Conservation (phyloP, 345 rosid species). For the Physaria fendleri region DNA sequence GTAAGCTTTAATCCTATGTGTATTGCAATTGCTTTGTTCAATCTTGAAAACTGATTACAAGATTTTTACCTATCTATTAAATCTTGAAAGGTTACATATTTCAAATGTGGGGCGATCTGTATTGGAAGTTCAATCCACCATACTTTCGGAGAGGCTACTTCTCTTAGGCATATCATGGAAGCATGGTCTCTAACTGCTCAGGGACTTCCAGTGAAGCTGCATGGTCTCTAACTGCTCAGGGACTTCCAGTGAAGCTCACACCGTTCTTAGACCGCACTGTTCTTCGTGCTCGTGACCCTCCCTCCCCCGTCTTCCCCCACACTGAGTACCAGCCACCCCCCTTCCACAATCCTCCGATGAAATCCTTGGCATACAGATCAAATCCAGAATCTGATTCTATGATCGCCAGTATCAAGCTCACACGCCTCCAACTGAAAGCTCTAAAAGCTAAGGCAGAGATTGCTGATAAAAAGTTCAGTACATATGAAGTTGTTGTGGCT, state of each 20-base stretch:
- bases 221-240: conserved; percentile 13
- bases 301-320: conserved; percentile 32
- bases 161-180: conserved; percentile 6
- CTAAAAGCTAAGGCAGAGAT: conserved; percentile 21
- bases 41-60: not conserved
- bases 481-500: conserved; percentile 29
- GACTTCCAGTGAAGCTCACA: conserved; percentile 5
- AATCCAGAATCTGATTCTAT: conserved; percentile 18
- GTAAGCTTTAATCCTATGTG: not conserved
- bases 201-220: conserved; percentile 12
- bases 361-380: conserved; percentile 12
- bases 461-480: conserved; percentile 14
- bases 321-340: conserved; percentile 36
- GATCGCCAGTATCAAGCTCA: conserved; percentile 21
- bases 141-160: conserved; percentile 22
- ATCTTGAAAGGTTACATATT: conserved; percentile 32
- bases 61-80: no score
- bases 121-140: conserved; percentile 28
- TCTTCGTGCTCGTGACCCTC: conserved; percentile 30
- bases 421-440: conserved; percentile 29
- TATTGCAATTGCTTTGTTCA: not conserved
- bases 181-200: conserved; percentile 27
- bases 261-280: conserved; percentile 34
- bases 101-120: conserved; percentile 34
- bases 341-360: conserved; percentile 10